Conservation (phyloP, 148 eudicot genomes). For the Rhododendron ovatum region DNA sequence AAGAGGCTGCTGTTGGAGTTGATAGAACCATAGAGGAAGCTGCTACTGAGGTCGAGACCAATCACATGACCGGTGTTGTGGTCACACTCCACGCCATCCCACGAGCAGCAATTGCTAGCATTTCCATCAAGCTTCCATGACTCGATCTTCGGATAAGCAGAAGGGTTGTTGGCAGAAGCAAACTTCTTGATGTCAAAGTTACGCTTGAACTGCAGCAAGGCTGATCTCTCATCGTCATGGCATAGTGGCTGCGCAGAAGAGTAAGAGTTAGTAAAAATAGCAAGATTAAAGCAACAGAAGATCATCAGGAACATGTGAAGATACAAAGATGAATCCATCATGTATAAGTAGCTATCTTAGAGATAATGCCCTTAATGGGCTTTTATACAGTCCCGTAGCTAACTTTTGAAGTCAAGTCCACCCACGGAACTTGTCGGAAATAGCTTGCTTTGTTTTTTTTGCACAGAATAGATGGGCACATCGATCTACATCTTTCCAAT, state of each 20-base stretch:
- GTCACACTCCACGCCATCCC: constrained; percentile 13
- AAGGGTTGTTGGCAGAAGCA: background rate
- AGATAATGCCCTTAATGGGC: too few relatives aligned
- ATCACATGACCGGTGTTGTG: background rate
- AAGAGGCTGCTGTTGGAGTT: constrained; percentile 3
- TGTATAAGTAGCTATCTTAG: background rate
- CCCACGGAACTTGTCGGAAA: too few relatives aligned
- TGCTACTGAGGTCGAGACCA: background rate
- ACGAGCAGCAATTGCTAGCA: constrained; percentile 18
- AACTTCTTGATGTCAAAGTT: background rate
- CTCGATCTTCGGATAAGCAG: background rate
- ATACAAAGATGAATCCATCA: background rate
- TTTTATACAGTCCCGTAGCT: too few relatives aligned
- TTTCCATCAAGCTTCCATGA: background rate
- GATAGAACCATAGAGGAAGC: constrained; percentile 21
- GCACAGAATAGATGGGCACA: too few relatives aligned
- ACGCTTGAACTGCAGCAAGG: constrained; percentile 13
- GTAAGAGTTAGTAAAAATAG: background rate
- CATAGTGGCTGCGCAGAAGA: background rate
- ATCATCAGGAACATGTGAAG: background rate
- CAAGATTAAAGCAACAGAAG: background rate
- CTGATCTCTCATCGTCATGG: constrained; percentile 13
- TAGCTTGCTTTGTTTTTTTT: too few relatives aligned
- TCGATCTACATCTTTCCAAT: too few relatives aligned
- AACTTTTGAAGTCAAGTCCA: too few relatives aligned